A percentile compares a stretch with the other conserved stretches of the same genome.
phyloP scores from a whole-genome alignment of 805 yeast genomes.

The Schwanniomyces vanrijiae region DNA sequence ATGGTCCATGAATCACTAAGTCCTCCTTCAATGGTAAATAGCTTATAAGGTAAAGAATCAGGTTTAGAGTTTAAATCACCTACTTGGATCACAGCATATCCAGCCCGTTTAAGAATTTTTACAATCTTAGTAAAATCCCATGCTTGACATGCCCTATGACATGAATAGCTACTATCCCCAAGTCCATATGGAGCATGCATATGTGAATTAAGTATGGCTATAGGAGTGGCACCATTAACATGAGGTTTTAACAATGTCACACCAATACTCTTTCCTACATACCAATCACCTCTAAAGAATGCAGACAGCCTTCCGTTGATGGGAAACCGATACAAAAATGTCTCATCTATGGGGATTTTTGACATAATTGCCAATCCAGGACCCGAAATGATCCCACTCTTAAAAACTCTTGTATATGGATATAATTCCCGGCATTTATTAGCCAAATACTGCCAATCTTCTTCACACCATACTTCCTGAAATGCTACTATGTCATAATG shows the following conservation, averaged over 20 bases:
- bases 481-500: constrained; percentile 82
- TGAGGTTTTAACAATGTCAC: constrained; percentile 63
- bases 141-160: constrained; percentile 93
- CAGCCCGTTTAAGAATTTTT: constrained; percentile 60
- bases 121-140: constrained; percentile 86
- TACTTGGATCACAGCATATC: constrained; percentile 83
- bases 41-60: constrained; percentile 75
- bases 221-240: constrained; percentile 44
- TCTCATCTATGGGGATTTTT: constrained; percentile 75
- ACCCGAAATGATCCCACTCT: constrained; percentile 84
- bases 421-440: constrained; percentile 43
- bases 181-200: constrained; percentile 91
- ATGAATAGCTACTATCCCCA: constrained; percentile 87
- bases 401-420: constrained; percentile 70
- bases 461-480: constrained; percentile 92
- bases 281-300: constrained; percentile 94
- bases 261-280: constrained; percentile 87
- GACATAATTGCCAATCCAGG: constrained; percentile 90
- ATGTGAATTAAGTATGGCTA: constrained; percentile 87
- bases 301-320: constrained; percentile 95
- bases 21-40: constrained; percentile 68
- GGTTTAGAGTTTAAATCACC: constrained; percentile 94
- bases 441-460: constrained; percentile 74
- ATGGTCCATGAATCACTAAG: constrained; percentile 82
- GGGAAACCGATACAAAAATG: constrained; percentile 82